These are phyloP conservation scores for Herpetospermum pedunculosum DNA, from an alignment of 306 rosid genomes.

Conservation along the genomic window DNA sequence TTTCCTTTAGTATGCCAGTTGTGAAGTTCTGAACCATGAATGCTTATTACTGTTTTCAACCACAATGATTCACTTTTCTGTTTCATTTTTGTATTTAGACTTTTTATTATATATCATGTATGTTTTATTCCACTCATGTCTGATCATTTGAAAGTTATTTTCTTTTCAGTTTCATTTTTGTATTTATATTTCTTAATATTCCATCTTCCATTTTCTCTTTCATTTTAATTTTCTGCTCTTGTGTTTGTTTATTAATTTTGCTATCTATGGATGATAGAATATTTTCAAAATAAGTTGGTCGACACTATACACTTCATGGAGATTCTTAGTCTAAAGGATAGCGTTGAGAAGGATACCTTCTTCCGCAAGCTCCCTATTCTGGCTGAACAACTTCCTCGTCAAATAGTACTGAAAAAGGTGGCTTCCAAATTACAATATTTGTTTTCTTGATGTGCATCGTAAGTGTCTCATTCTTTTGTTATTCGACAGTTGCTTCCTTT, in stretches of 20 bases:
- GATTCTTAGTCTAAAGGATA: slow-evolving; percentile 89
- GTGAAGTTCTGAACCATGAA: no score
- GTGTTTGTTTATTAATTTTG: slow-evolving; percentile 3
- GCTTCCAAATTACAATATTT: not conserved
- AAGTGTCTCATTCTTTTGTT: slow-evolving; percentile 20
- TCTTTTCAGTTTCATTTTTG: not conserved
- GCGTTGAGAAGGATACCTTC: slow-evolving; percentile 95
- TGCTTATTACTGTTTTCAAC: no score
- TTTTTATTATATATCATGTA: not conserved
- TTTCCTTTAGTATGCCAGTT: no score
- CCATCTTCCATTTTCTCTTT: not conserved
- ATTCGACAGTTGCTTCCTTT: slow-evolving; percentile 83
- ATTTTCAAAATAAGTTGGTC: slow-evolving; percentile 95
- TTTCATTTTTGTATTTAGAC: not conserved
- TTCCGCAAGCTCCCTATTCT: slow-evolving; percentile 98
- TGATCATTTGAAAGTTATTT: not conserved
- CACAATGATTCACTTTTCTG: not conserved
- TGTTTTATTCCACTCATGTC: not conserved
- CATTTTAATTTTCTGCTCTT: not conserved
- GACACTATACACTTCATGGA: slow-evolving; percentile 99
- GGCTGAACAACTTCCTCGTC: slow-evolving; percentile 97
- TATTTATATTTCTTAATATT: not conserved
- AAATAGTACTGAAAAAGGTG: slow-evolving; percentile 86
- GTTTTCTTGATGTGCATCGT: not conserved
- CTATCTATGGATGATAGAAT: slow-evolving; percentile 50